These are phyloP conservation scores for Nectriaceae sp. DNA, from an alignment of 2,329 filamentous ascomycete species.

Conservation along the genomic window DNA sequence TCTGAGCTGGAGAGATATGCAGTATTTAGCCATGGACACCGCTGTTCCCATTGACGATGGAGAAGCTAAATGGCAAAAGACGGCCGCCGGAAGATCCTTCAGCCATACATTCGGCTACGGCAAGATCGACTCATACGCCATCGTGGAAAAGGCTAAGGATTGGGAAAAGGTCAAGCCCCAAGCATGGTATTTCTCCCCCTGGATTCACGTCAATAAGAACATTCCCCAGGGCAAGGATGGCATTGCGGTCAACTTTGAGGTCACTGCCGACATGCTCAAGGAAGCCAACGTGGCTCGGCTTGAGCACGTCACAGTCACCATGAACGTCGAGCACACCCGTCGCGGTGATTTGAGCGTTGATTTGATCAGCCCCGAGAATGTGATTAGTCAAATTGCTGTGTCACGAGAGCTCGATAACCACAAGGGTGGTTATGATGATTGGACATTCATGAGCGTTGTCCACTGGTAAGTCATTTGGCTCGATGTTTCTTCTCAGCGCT, in stretches of 20 bases:
- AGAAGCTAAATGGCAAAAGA: slow-evolving; percentile 76
- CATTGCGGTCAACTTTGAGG: slow-evolving; percentile 75
- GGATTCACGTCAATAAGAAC: slow-evolving; percentile 82
- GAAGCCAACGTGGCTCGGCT: slow-evolving; percentile 81
- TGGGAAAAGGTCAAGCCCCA: slow-evolving; percentile 93
- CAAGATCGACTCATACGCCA: slow-evolving; percentile 84
- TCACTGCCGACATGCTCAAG: slow-evolving; percentile 79
- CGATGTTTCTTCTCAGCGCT: slow-evolving; percentile 20
- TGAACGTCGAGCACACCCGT: slow-evolving; percentile 88
- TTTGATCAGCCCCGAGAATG: slow-evolving; percentile 77
- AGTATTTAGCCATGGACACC: slow-evolving; percentile 85
- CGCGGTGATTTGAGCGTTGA: slow-evolving; percentile 94
- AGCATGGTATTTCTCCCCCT: slow-evolving; percentile 91
- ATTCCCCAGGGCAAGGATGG: slow-evolving; percentile 87
- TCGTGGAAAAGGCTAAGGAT: slow-evolving; percentile 82
- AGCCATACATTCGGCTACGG: slow-evolving; percentile 96
- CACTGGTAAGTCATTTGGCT: slow-evolving; percentile 66
- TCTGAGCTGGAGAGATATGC: slow-evolving; percentile 89
- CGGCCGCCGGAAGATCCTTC: slow-evolving; percentile 79
- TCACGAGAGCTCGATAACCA: slow-evolving; percentile 70
- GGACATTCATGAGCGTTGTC: slow-evolving; percentile 98
- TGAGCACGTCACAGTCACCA: slow-evolving; percentile 95
- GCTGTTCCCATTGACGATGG: slow-evolving; percentile 77
- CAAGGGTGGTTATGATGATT: slow-evolving; percentile 77
- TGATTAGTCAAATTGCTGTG: slow-evolving; percentile 82